Base-by-base conservation (phyloP, 2,329 filamentous ascomycete genomes). In the Dactylonectria macrodidyma region DNA sequence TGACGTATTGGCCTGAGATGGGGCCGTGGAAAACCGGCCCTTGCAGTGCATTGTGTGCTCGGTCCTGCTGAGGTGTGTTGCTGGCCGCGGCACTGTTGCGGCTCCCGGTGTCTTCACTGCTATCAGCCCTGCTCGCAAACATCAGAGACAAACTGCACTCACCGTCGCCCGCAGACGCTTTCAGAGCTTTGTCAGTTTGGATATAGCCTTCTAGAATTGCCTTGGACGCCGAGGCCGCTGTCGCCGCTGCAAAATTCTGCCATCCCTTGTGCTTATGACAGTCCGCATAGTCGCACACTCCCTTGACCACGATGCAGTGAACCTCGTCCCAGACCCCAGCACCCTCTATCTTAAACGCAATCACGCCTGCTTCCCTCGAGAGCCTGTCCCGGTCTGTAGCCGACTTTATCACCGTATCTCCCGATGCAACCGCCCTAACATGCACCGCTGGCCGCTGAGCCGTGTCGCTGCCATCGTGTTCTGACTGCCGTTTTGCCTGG, bases 381-480 rank as follows among this genome's bases (percentile, higher is more conserved):
- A 67, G 24, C n/a, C 38, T 26, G 26, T 67, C 57, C 12, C 44
- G 48, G 19, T 54, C n/a, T 2, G 52, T 19, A 14, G 46, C 62
- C 12, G 78, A 79, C 51, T 81, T 83, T 65, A 86, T 81, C 1
- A 85, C 81, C 2, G 74, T 76, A 68, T 59, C 52, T 12, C 61
- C 55, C 14, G 61, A 64, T 5, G 46, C 47, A 51, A 62, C 41
- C 16, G 34, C 58, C 0, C 83, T 82, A 33, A 84, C 73, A 55
- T 83, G 80, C 0, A 85, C 62, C 8, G 48, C 44, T 8, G 72
- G 73, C 9, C 57, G 30, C 33, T 34, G n/a, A 24, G 24, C 16
- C n/a, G 44, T 24, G 8, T 19, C 75, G 50, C 78, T 75, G 16
- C 76, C 65, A 0, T 70, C 57, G 5, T 78, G 67, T 36, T 71